These are phyloP conservation scores for Oryza nivara DNA, from an alignment of 176 grass and related monocot species.

Conservation along the genomic window DNA sequence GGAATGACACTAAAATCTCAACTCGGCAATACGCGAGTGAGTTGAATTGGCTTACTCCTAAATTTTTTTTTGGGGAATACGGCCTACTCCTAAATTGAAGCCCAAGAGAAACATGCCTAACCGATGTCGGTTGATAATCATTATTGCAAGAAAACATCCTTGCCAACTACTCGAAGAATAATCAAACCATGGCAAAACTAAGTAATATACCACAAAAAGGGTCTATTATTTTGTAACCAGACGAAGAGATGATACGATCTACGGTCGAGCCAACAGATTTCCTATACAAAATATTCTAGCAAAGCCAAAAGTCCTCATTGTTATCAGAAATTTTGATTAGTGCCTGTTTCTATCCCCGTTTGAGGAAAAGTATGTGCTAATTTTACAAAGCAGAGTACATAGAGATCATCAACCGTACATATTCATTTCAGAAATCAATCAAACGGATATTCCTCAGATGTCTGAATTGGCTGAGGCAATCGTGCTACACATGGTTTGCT, in stretches of 20 bases:
- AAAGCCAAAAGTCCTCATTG: not conserved
- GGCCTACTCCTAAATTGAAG: too few relatives aligned
- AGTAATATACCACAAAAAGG: not conserved
- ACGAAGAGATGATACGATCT: not conserved
- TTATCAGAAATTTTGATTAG: not conserved
- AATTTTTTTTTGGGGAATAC: too few relatives aligned
- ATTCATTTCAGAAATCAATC: not conserved
- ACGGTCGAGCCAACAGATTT: not conserved
- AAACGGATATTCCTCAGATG: not conserved
- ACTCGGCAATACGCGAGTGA: too few relatives aligned
- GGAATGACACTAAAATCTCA: too few relatives aligned
- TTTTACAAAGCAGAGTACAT: not conserved
- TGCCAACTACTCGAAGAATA: not conserved
- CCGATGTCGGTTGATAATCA: too few relatives aligned
- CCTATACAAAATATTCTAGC: not conserved
- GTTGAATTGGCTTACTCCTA: not conserved
- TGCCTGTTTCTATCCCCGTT: not conserved
- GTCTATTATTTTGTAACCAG: not conserved
- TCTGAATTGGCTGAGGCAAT: not conserved
- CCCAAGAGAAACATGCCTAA: not conserved
- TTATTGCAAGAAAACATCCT: too few relatives aligned
- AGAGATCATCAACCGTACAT: not conserved
- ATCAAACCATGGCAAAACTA: not conserved
- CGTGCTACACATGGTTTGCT: not conserved
- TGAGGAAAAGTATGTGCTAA: not conserved